These are phyloP conservation scores for Ascoidea asiatica DNA, from an alignment of 805 yeast species.

Conservation along the genomic window DNA sequence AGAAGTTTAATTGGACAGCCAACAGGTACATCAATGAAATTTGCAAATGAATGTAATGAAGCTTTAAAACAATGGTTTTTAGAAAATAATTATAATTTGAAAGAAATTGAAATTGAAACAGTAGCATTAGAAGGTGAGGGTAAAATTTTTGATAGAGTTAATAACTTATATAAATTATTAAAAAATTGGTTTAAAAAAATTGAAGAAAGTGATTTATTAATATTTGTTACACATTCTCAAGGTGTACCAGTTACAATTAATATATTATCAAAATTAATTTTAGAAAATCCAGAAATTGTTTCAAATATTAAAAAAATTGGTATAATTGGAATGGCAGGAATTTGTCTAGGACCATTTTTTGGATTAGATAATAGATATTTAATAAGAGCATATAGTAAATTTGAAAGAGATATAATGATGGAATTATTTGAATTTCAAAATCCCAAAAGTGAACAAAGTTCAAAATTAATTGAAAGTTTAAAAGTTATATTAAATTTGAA, in stretches of 20 bases:
- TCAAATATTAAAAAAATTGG: constrained; percentile 37
- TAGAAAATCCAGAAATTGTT: constrained; percentile 29
- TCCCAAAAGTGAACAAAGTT: constrained; percentile 56
- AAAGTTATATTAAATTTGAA: constrained; percentile 45
- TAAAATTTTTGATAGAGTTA: constrained; percentile 73
- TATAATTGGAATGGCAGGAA: constrained; percentile 88
- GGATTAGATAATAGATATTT: constrained; percentile 78
- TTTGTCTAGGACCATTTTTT: constrained; percentile 85
- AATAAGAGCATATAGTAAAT: constrained; percentile 78
- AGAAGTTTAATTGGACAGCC: constrained; percentile 90
- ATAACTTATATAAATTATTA: constrained; percentile 61
- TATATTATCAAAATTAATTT: constrained; percentile 59
- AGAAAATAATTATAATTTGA: constrained; percentile 14
- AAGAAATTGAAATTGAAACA: constrained; percentile 54
- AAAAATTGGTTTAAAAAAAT: constrained; percentile 44
- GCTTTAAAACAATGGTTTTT: constrained; percentile 59
- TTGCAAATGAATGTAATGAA: constrained; percentile 81
- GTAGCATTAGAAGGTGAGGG: constrained; percentile 94
- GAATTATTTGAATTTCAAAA: constrained; percentile 86
- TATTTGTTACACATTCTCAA: constrained; percentile 89
- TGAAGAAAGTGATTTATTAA: constrained; percentile 30
- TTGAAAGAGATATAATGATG: constrained; percentile 74
- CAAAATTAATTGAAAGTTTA: constrained; percentile 55
- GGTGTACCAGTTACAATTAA: constrained; percentile 88
- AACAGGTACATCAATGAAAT: constrained; percentile 86